Percentiles rank a stretch among this genome's conserved stretches.
Conservation (phyloP, 2,329 filamentous ascomycete genomes). For the Trichoderma sp. region DNA sequence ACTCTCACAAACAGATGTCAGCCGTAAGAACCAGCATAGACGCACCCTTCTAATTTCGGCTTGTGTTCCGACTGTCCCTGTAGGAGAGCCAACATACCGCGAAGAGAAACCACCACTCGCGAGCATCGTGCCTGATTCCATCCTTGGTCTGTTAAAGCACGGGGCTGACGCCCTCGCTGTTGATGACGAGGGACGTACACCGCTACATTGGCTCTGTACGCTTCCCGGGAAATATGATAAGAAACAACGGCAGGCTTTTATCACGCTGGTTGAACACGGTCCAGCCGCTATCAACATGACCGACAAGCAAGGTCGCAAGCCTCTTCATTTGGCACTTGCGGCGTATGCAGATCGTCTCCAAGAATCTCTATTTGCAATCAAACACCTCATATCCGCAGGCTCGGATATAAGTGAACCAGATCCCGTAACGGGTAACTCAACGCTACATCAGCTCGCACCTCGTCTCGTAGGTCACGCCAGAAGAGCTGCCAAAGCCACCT, state of each 20-base stretch:
- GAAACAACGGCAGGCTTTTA: background rate
- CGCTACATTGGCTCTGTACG: background rate
- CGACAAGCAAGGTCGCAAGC: background rate
- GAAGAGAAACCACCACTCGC: background rate
- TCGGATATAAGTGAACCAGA: background rate
- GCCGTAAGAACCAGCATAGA: background rate
- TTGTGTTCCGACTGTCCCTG: background rate
- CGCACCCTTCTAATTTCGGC: background rate
- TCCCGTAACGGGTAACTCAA: background rate
- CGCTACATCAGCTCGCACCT: background rate
- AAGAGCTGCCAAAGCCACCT: background rate
- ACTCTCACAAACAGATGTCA: background rate
- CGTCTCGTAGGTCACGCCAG: background rate
- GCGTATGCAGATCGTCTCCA: background rate
- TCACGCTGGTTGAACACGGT: background rate
- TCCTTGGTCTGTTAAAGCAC: background rate
- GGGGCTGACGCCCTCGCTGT: background rate
- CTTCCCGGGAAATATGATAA: background rate
- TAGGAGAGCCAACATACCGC: background rate
- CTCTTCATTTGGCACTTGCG: background rate
- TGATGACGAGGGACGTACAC: background rate
- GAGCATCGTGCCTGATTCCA: background rate
- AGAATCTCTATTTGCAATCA: background rate
- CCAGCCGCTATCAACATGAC: background rate
- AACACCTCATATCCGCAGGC: background rate